These are phyloP conservation scores for Nannochloropsis granulata DNA, from an alignment of 108 stramenopile species.

Conservation along the genomic window DNA sequence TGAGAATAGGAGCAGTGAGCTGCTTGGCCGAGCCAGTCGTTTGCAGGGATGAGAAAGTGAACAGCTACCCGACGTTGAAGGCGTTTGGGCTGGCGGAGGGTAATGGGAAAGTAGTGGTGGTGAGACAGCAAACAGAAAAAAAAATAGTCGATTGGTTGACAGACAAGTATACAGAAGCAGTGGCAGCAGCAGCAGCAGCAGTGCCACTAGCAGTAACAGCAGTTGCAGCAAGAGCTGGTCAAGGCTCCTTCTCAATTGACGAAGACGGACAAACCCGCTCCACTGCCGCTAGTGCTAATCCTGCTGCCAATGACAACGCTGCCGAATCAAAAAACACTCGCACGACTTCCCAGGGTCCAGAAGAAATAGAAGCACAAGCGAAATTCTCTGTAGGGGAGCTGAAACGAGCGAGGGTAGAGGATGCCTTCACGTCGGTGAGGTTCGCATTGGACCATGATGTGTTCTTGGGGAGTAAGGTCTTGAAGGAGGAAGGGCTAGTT, in stretches of 20 bases:
- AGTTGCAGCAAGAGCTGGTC: neutral
- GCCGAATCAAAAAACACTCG: neutral
- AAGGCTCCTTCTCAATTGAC: neutral
- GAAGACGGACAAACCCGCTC: neutral
- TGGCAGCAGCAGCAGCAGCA: neutral
- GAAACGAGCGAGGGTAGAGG: neutral
- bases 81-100: neutral
- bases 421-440: neutral
- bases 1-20: neutral
- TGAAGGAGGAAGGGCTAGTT: neutral
- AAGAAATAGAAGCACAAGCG: neutral
- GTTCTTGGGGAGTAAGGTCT: neutral
- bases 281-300: neutral
- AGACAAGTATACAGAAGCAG: neutral
- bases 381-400: neutral
- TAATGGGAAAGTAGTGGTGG: neutral
- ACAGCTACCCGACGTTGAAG: neutral
- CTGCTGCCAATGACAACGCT: neutral
- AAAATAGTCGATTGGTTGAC: neutral
- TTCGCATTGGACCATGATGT: neutral
- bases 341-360: neutral
- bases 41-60: neutral
- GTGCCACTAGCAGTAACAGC: neutral
- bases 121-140: neutral
- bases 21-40: neutral